Conservation (phyloP, 495 filamentous ascomycete species). For the Penicillium bovifimosum region DNA sequence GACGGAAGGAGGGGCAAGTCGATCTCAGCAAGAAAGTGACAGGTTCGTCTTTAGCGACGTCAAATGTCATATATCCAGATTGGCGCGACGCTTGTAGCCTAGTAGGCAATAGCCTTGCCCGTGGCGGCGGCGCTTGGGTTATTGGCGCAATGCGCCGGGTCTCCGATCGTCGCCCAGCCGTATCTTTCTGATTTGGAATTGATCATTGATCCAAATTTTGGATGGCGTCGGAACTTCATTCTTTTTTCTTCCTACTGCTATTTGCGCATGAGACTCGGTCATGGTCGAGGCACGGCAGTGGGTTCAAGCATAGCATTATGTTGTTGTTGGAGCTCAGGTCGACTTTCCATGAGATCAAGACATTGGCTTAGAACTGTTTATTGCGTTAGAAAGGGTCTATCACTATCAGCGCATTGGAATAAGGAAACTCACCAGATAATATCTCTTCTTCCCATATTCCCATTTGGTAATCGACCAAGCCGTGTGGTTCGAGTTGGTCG, state of each 20-base stretch:
- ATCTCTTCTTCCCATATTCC: constrained; percentile 96
- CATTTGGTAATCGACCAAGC: constrained; percentile 94
- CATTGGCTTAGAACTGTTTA: constrained; percentile 59
- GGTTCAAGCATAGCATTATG: constrained; percentile 16
- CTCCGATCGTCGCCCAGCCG: constrained; percentile 3
- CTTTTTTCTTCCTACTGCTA: neutral
- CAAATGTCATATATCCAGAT: constrained; percentile 13
- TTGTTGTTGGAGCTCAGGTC: constrained; percentile 31
- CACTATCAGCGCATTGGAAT: constrained; percentile 2
- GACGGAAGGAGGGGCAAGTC: too few species aligned
- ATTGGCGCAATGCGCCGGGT: neutral
- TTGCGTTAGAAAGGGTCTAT: neutral
- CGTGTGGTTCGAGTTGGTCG: constrained; percentile 80
- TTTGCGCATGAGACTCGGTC: constrained; percentile 2
- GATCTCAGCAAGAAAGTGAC: neutral
- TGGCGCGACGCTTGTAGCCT: constrained; percentile 25
- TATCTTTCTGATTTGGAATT: neutral
- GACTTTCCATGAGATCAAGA: constrained; percentile 49
- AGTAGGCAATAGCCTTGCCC: constrained; percentile 24
- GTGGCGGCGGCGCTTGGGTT: constrained; percentile 8
- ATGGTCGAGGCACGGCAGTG: constrained; percentile 21
- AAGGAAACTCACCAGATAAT: constrained; percentile 58
- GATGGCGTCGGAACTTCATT: neutral
- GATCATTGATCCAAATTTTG: neutral
- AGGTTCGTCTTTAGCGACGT: constrained; percentile 3